phyloP scores from a whole-genome alignment of 2,329 filamentous ascomycete genomes.

The Hymenoscyphus fraxineus region DNA sequence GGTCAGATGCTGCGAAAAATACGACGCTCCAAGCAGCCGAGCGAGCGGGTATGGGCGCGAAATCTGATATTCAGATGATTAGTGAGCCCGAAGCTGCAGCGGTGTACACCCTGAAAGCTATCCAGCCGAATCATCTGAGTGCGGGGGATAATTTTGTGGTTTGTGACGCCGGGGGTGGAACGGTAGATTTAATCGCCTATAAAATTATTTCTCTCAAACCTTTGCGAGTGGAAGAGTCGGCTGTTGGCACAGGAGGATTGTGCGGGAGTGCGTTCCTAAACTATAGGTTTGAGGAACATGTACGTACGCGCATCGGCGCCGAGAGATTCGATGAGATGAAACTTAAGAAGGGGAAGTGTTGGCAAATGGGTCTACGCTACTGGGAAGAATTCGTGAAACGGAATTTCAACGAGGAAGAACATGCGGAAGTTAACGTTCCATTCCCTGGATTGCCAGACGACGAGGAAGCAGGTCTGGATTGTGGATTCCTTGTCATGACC shows the following conservation, averaged over 20 bases:
- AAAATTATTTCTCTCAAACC: constrained; percentile 72
- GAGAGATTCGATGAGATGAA: constrained; percentile 72
- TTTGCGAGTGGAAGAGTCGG: constrained; percentile 71
- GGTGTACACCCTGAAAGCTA: constrained; percentile 75
- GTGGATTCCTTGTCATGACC: constrained; percentile 71
- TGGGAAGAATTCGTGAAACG: constrained; percentile 84
- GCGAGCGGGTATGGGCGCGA: constrained; percentile 70
- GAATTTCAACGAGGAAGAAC: constrained; percentile 76
- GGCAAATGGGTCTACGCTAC: constrained; percentile 74
- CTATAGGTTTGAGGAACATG: constrained; percentile 76
- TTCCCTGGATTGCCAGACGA: constrained; percentile 75
- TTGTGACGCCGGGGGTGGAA: constrained; percentile 55
- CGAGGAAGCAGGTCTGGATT: constrained; percentile 69
- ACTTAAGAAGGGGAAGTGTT: constrained; percentile 71
- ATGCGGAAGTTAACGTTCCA: constrained; percentile 73
- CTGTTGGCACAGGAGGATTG: constrained; percentile 72
- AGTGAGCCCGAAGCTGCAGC: constrained; percentile 78
- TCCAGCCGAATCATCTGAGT: constrained; percentile 69
- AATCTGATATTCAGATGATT: constrained; percentile 71
- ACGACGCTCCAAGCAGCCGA: constrained; percentile 75
- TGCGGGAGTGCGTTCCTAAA: constrained; percentile 79
- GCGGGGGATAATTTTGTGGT: constrained; percentile 60
- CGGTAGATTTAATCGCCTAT: constrained; percentile 76
- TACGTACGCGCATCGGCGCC: constrained; percentile 62
- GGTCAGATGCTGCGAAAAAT: constrained; percentile 83